A percentile compares a stretch with the other conserved stretches of the same genome.
These are phyloP conservation scores for Suillus brevipes DNA, from an alignment of 768 basidiomycete species.

Conservation along the genomic window DNA sequence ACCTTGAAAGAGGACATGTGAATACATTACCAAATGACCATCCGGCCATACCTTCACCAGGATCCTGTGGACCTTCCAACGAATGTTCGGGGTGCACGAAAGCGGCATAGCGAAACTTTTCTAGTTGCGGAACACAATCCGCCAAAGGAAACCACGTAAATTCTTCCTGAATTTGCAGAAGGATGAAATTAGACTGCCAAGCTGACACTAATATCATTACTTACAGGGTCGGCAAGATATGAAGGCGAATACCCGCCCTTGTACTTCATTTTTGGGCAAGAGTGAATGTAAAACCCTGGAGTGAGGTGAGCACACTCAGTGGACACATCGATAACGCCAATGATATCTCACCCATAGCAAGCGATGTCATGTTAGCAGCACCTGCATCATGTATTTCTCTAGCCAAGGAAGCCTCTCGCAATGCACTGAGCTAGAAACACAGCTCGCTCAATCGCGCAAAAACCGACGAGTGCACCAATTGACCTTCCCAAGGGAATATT, in stretches of 20 bases:
- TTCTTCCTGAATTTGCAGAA: conserved; percentile 53
- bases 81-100: conserved; percentile 69
- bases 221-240: conserved; percentile 82
- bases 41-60: conserved; percentile 25
- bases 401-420: conserved; percentile 77
- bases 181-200: conserved; percentile 6
- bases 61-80: conserved; percentile 32
- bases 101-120: conserved; percentile 65
- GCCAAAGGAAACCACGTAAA: conserved; percentile 75
- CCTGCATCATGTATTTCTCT: conserved; percentile 77
- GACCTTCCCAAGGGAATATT: conserved; percentile 79
- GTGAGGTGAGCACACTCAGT: not conserved
- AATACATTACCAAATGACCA: not conserved
- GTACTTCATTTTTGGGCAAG: conserved; percentile 94
- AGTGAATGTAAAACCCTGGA: conserved; percentile 88
- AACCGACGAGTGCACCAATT: not conserved
- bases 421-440: conserved; percentile 68
- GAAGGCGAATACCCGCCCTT: conserved; percentile 94
- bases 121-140: conserved; percentile 58
- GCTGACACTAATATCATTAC: conserved; percentile 15
- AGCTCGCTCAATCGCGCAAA: not conserved
- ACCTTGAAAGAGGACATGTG: not conserved
- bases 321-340: not conserved
- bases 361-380: conserved; percentile 53
- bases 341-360: conserved; percentile 79